Percentiles rank a stretch among this genome's conserved stretches.
phyloP scores from a whole-genome alignment of 2,329 filamentous ascomycete species.

The Tolypocladium paradoxum region DNA sequence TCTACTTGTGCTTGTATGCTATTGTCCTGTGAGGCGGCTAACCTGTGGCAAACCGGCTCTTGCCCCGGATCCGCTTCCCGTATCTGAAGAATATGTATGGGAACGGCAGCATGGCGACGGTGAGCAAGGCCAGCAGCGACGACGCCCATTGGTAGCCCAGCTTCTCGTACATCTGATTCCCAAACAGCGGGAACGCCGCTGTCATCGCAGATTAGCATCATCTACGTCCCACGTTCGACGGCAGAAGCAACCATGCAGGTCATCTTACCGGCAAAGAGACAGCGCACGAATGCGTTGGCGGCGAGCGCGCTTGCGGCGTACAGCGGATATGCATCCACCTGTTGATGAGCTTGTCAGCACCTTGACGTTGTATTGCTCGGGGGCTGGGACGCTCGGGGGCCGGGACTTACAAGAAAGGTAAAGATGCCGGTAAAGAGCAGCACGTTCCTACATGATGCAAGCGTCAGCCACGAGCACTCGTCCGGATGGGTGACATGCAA shows the following conservation, averaged over 20 bases:
- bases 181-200: constrained; percentile 70
- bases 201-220: constrained; percentile 6
- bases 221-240: neutral
- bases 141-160: constrained; percentile 64
- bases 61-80: constrained; percentile 44
- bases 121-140: constrained; percentile 49
- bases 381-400: too few species aligned
- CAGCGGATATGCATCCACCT: constrained; percentile 65
- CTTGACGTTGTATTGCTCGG: neutral
- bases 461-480: constrained; percentile 14
- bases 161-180: constrained; percentile 58
- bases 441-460: constrained; percentile 44
- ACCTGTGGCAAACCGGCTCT: constrained; percentile 40
- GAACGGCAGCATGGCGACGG: constrained; percentile 52
- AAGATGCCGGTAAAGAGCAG: constrained; percentile 78
- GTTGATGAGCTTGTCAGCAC: neutral
- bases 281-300: constrained; percentile 72
- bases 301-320: constrained; percentile 72
- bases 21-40: constrained; percentile 4
- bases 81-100: constrained; percentile 53
- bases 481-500: neutral
- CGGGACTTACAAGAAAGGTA: constrained; percentile 64
- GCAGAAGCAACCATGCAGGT: neutral
- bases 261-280: constrained; percentile 55
- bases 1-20: neutral